phyloP scores from a whole-genome alignment of 2,329 filamentous ascomycete species.

The Helotiales sp. region DNA sequence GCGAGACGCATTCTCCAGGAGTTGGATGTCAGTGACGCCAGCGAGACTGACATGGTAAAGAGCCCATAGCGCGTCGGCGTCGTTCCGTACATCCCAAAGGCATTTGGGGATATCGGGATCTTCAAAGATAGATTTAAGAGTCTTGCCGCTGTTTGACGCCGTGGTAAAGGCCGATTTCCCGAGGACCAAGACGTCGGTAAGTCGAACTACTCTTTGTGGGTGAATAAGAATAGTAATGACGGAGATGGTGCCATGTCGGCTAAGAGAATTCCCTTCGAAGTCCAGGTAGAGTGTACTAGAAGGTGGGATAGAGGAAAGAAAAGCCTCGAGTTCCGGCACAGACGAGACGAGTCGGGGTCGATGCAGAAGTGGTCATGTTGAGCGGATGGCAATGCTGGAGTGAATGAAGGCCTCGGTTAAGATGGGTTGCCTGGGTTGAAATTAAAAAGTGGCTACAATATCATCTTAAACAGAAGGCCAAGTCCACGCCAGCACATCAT shows the following conservation, averaged over 20 bases:
- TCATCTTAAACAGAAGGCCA: too few relatives aligned
- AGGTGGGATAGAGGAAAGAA: too few relatives aligned
- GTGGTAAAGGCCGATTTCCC: background rate
- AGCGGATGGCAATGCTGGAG: too few relatives aligned
- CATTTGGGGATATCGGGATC: background rate
- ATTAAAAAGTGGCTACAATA: too few relatives aligned
- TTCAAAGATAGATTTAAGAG: slow-evolving; percentile 1
- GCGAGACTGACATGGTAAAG: slow-evolving; percentile 24
- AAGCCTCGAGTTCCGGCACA: too few relatives aligned
- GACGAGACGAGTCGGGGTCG: too few relatives aligned
- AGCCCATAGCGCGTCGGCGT: background rate
- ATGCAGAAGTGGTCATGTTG: too few relatives aligned
- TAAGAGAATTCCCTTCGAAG: background rate
- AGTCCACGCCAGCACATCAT: too few relatives aligned
- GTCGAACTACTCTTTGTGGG: background rate
- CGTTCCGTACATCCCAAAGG: background rate
- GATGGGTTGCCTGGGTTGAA: too few relatives aligned
- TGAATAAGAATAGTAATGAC: slow-evolving; percentile 1
- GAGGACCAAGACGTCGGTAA: background rate
- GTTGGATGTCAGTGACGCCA: slow-evolving; percentile 33
- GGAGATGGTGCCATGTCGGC: background rate
- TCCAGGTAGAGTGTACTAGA: background rate
- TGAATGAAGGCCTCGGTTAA: too few relatives aligned
- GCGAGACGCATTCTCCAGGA: slow-evolving; percentile 32
- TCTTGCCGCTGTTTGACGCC: background rate